These are phyloP conservation scores for Lolium rigidum DNA, from an alignment of 176 grass and related monocot genomes.

Conservation along the genomic window DNA sequence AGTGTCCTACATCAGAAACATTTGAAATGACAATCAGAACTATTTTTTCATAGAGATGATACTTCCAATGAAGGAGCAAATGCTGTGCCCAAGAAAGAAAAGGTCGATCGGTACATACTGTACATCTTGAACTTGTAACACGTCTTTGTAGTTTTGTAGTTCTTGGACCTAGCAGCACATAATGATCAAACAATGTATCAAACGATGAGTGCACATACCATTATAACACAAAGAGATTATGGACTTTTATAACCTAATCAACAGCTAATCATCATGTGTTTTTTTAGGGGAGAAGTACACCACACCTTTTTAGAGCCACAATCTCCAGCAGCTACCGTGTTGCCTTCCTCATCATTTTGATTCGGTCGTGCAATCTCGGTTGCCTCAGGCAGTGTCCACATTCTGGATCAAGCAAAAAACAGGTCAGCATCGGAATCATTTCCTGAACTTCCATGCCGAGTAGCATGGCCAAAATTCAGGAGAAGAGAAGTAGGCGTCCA, in stretches of 20 bases:
- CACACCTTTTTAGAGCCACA: slow-evolving; percentile 73
- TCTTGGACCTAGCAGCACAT: slow-evolving; percentile 54
- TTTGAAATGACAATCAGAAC: slow-evolving; percentile 27
- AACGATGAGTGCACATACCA: background rate
- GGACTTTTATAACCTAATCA: background rate
- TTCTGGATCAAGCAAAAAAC: slow-evolving; percentile 50
- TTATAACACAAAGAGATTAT: slow-evolving; percentile 24
- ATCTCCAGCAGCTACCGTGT: slow-evolving; percentile 38
- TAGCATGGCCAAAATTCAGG: background rate
- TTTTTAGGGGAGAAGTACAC: background rate
- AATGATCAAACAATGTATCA: slow-evolving; percentile 19
- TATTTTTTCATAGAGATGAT: no score
- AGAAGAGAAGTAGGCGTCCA: background rate
- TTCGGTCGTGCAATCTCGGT: slow-evolving; percentile 61
- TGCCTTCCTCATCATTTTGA: slow-evolving; percentile 45
- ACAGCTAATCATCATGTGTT: background rate
- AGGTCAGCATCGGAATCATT: slow-evolving; percentile 3
- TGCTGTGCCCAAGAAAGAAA: slow-evolving; percentile 30
- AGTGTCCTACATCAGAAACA: slow-evolving; percentile 55
- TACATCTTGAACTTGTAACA: slow-evolving; percentile 56
- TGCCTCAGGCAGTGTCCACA: slow-evolving; percentile 86
- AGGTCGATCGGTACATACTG: slow-evolving; percentile 51
- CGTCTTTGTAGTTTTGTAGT: slow-evolving; percentile 56
- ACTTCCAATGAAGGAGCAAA: slow-evolving; percentile 14
- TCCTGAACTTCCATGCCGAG: background rate